A percentile compares a stretch with the other conserved stretches of the same genome.
Conservation (phyloP, 2,329 filamentous ascomycete species). For the Fusarium kyushuense region DNA sequence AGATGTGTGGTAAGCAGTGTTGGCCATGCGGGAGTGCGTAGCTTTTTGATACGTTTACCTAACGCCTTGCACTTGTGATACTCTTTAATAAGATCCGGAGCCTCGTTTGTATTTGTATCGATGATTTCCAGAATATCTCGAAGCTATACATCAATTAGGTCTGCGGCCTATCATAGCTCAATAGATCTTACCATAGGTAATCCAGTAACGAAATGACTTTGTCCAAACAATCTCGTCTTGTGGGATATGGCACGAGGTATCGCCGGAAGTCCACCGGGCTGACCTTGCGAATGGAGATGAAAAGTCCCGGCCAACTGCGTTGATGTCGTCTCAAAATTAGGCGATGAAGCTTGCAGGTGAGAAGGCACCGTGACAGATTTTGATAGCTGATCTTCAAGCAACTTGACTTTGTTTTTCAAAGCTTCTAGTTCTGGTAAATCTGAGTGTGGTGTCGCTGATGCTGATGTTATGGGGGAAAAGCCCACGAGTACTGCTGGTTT, state of each 20-base stretch:
- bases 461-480: conserved; percentile 1
- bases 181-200: conserved; percentile 61
- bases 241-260: conserved; percentile 61
- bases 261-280: conserved; percentile 45
- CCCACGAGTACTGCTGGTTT: not conserved
- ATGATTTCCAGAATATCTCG: conserved; percentile 59
- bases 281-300: conserved; percentile 56
- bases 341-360: not conserved
- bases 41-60: conserved; percentile 64
- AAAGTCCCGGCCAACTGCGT: conserved; percentile 58
- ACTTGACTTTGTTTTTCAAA: conserved; percentile 21
- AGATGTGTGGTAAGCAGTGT: conserved; percentile 56
- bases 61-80: conserved; percentile 66
- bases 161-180: no score
- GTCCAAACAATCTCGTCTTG: conserved; percentile 68
- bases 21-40: conserved; percentile 62
- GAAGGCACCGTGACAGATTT: not conserved
- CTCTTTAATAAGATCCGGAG: conserved; percentile 51
- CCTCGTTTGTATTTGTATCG: conserved; percentile 56
- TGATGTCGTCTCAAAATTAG: conserved; percentile 47
- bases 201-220: conserved; percentile 68
- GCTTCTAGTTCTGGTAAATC: conserved; percentile 33
- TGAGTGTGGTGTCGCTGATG: not conserved
- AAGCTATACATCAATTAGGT: no score
- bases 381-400: conserved; percentile 33